Base-by-base conservation (phyloP, 495 filamentous ascomycete genomes). In the Talaromyces proteolyticus region DNA sequence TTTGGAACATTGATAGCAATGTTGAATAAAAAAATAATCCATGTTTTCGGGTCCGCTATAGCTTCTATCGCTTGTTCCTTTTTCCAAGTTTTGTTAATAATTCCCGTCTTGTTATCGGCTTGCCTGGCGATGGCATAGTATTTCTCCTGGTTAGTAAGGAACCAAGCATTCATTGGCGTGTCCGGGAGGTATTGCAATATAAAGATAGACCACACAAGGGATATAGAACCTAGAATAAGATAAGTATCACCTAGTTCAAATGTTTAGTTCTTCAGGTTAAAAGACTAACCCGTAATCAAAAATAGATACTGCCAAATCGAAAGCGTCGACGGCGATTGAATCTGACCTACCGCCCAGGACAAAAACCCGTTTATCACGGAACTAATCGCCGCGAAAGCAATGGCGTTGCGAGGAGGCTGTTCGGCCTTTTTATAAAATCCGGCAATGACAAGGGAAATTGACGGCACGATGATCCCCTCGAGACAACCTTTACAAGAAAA, bases 51-150 rank as follows among this genome's bases (percentile, higher is more conserved):
- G 53, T 78, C 58, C 18, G 48, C 45, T n/a, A 76, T 50, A 6
- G 69, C 65, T 44, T 77, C 74, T 23, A 58, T 58, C 37, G 67
- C 65, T 41, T 82, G 78, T 1, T 70, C 59, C 53, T 54, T 64
- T 42, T 77, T 76, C 55, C 77, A 79, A 12, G 63, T 58, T 52
- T 76, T 79, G 50, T 73, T 79, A 17, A 73, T 68, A 4, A 80
- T 64, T 16, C 78, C 78, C 11, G 73, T 73, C 48, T 77, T 68
- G 46, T 82, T 77, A 11, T 64, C 59, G 0, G 69, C 63, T n/a
- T 75, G 62, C 19, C 76, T 66, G 55, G 79, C 67, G 24, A 81
- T 62, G 6, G 65, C 66, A 55, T 72, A 64, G 23, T 69, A 57
- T 16, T 67, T 70, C 18, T 76, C 69, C 11, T 66, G 58, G 6